Evolutionary conservation across 495 filamentous ascomycete species (phyloP), one percentile per base, ranked within the genome.

Genomic region (Astrothelium macrocarpum): DNA sequence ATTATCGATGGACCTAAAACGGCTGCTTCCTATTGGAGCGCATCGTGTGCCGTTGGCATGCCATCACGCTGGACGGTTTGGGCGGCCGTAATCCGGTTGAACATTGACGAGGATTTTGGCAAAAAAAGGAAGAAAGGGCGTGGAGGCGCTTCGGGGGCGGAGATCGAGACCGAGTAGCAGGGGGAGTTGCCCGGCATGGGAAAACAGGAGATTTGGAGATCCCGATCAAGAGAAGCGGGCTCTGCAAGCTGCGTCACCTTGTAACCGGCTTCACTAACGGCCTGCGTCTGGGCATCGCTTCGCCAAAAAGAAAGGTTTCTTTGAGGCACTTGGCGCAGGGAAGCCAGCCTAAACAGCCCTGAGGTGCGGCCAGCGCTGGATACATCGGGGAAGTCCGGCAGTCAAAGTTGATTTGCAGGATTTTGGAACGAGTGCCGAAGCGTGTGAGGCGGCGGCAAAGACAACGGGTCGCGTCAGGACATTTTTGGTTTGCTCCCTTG

Each of bases 401-500:
- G n/a, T n/a, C n/a, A n/a, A n/a, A n/a, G n/a, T 12, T 9, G 49
- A 9, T 12, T 29, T 25, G 20, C 9, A 9, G 43, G 20, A n/a
- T 16, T 56, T 29, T 56, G 34, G 34, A 14, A 39, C 34, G 34
- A 39, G 34, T 56, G 49, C 49, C 9, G 49, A 28, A 20, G 20
- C 45, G 16, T 12, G 11, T 26, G 25, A 5, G 25, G 49, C 49
- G 49, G 49, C 49, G 49, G 49, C 49, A 20, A 49, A 26, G 43
- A 20, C 20, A 25, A 56, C 49, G 49, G 49, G 49, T 56, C 49
- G 25, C 49, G 20, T 56, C 49, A 56, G 12, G 49, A 16, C 49
- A 56, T 56, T 56, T 56, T 56, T 56, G 49, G 49, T 26, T 28
- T 56, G 49, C 49, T 56, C 49, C 49, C 49, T 56, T 26, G 49